A percentile compares a stretch with the other conserved stretches of the same genome.
Evolutionary conservation across 345 rosid species (phyloP).

Genomic region (Pugionium dolabratum): DNA sequence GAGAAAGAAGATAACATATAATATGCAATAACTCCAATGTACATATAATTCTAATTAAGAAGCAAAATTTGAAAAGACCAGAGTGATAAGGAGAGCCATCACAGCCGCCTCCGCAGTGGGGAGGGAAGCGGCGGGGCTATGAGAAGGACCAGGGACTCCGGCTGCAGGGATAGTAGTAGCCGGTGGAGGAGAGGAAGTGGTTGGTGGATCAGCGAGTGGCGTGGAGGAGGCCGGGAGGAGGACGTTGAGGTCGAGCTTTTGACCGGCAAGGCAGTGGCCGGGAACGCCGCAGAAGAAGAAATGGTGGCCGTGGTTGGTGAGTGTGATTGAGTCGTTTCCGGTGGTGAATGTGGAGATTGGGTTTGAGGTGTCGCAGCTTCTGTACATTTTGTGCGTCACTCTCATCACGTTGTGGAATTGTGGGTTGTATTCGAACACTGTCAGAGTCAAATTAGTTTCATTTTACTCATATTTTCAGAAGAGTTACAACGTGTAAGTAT

Average conservation of each 20-base stretch:
- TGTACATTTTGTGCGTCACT: conserved; percentile 77
- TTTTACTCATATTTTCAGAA: not conserved
- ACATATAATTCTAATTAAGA: conserved; percentile 26
- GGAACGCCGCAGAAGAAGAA: conserved; percentile 91
- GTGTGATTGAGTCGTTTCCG: conserved; percentile 81
- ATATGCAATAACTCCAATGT: conserved; percentile 11
- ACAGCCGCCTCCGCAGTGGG: not conserved
- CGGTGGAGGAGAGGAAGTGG: conserved; percentile 39
- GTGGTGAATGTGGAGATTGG: conserved; percentile 84
- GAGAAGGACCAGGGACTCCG: conserved; percentile 50
- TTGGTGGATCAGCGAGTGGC: conserved; percentile 46
- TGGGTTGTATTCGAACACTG: conserved; percentile 78
- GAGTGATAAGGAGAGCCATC: conserved; percentile 25
- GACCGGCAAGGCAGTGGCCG: conserved; percentile 87
- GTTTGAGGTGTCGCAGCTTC: conserved; percentile 70
- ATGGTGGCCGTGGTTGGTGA: conserved; percentile 76
- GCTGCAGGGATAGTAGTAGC: conserved; percentile 47
- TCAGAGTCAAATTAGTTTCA: not conserved
- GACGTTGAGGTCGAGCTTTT: conserved; percentile 87
- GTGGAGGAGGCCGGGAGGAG: conserved; percentile 46
- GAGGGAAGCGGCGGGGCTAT: conserved; percentile 44
- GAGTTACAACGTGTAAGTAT: not conserved
- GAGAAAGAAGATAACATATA: conserved; percentile 11
- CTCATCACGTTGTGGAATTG: conserved; percentile 93
- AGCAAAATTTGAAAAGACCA: conserved; percentile 9